Base-by-base conservation (phyloP, 768 basidiomycete species). In the Ramaria rubella region DNA sequence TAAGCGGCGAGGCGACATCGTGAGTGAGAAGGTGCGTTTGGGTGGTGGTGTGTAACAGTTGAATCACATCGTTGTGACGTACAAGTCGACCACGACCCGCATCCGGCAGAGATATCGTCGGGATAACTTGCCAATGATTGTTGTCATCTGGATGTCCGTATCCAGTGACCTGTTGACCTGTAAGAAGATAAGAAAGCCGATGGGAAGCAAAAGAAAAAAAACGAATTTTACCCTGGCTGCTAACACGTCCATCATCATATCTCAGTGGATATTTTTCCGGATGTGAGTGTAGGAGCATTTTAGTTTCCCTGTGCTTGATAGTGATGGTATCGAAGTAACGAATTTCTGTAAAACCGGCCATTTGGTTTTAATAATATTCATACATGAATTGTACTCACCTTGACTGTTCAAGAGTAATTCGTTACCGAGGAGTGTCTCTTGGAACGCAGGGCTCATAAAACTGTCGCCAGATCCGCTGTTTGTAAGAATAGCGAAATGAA, bases 401-500 rank as follows among this genome's bases (percentile, higher is more conserved):
- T 94, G 87, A 61, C 91, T 89, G 65, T 91, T 91, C 60, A 97
- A 68, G 56, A 97, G 72, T 71, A 99, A 77, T 65, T 98, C 94
- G 62, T 96, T 99, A 29, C 93, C 94, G 21, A 77, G 70, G 50
- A 99, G 76, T 17, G 94, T 96, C 73, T 98, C 94, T 72, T 99
- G 96, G 82, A 99, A 99, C 4, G 85, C 86, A 5, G 96, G 94
- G 67, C 89, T 93, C 96, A 98, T 98, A 75, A 98, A 99, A 36
- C 79, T 77, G 66, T 98, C 96, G 5, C 96, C 96, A 30, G 94
- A 81, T 24, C 96, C 96, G 11, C 94, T 94, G 61, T 85, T 79
- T 7, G 76, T 88, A 61, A 98, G 83, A 60, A 98, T 77, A 26
- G 86, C 76, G 66, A 99, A 95, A 70, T 99, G 96, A 24, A 96